Conservation (phyloP, 495 filamentous ascomycete genomes). For the Aspergillus hancockii region DNA sequence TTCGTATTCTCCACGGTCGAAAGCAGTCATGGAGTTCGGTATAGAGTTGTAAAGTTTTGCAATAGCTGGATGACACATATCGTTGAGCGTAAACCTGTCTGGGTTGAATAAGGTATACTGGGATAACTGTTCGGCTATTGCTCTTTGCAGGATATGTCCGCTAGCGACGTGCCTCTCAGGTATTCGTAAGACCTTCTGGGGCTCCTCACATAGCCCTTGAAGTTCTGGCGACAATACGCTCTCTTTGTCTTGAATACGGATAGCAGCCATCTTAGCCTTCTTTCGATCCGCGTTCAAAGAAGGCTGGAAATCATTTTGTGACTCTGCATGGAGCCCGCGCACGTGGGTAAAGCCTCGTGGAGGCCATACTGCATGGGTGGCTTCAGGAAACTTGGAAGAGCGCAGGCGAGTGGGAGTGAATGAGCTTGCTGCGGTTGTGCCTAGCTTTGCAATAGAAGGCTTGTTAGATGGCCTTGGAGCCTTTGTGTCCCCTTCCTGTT, state of each 20-base stretch:
- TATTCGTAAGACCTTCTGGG: constrained; percentile 26
- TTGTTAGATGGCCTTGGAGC: constrained; percentile 5
- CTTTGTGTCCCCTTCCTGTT: not conserved
- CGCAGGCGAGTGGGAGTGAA: constrained; percentile 29
- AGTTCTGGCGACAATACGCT: constrained; percentile 25
- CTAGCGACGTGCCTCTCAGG: constrained; percentile 39
- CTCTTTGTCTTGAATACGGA: constrained; percentile 36
- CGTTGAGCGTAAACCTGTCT: constrained; percentile 9
- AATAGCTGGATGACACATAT: constrained; percentile 58
- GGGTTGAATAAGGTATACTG: constrained; percentile 10
- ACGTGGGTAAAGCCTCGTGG: constrained; percentile 64
- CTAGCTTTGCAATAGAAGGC: constrained; percentile 23
- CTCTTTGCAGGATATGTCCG: constrained; percentile 32
- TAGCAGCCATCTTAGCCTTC: constrained; percentile 39
- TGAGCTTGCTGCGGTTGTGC: constrained; percentile 16
- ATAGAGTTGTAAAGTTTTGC: constrained; percentile 61
- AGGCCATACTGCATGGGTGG: constrained; percentile 69
- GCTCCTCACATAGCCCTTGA: not conserved
- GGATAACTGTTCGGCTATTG: constrained; percentile 38
- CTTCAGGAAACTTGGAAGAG: constrained; percentile 57
- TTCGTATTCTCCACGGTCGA: constrained; percentile 79
- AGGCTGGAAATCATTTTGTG: not conserved
- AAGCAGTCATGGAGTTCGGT: constrained; percentile 64
- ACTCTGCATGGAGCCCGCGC: constrained; percentile 10
- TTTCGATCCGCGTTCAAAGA: constrained; percentile 21